Conservation (phyloP, 2,329 filamentous ascomycete species). For the Hypoxylon sp. region DNA sequence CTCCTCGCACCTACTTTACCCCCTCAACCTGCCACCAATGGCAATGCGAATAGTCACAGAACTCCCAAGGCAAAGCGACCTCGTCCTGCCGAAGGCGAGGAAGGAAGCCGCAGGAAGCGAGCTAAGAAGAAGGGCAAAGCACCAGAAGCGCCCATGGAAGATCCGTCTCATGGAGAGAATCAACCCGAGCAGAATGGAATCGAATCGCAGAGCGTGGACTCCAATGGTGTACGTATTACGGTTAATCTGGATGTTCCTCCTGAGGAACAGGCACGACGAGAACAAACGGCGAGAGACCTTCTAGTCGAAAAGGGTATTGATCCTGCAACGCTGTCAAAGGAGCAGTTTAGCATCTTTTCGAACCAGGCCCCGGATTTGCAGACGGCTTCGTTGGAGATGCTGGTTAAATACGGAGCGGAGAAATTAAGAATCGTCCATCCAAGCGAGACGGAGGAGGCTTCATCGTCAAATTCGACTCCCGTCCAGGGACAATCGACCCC, state of each 20-base stretch:
- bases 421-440: constrained; percentile 71
- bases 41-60: constrained; percentile 43
- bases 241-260: constrained; percentile 60
- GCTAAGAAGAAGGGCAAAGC: constrained; percentile 49
- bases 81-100: constrained; percentile 50
- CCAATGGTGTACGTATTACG: constrained; percentile 41
- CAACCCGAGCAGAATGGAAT: constrained; percentile 34
- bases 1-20: constrained; percentile 61
- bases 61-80: constrained; percentile 53
- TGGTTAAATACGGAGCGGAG: constrained; percentile 71
- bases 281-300: constrained; percentile 64
- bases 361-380: constrained; percentile 72
- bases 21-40: constrained; percentile 53
- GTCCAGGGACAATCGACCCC: constrained; percentile 39
- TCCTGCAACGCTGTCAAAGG: constrained; percentile 65
- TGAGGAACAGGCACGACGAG: constrained; percentile 66
- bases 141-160: constrained; percentile 42
- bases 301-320: constrained; percentile 65
- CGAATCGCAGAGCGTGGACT: constrained; percentile 33
- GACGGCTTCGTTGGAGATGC: constrained; percentile 68
- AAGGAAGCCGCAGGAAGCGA: constrained; percentile 50
- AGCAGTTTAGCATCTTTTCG: constrained; percentile 72
- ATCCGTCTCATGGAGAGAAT: constrained; percentile 7
- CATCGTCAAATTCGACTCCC: constrained; percentile 51
- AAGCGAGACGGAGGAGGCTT: constrained; percentile 54